Conservation (phyloP, 164 flowering plant species). For the Aristolochia fimbriata region DNA sequence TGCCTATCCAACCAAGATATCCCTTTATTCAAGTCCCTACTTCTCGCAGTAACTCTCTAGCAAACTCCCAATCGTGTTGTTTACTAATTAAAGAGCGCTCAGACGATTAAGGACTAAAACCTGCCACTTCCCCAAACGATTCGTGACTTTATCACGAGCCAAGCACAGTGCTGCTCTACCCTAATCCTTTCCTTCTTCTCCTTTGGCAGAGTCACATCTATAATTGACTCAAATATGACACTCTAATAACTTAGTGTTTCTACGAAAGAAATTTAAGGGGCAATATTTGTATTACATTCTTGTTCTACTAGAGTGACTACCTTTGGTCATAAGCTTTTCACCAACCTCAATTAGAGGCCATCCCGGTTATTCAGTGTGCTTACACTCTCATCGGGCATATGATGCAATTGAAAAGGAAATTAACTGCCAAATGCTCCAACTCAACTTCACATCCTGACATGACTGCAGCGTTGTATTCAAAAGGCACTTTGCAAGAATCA, state of each 20-base stretch:
- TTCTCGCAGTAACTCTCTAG: slow-evolving; percentile 37
- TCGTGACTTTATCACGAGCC: slow-evolving; percentile 74
- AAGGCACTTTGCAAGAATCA: slow-evolving; percentile 52
- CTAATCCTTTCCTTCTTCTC: slow-evolving; percentile 55
- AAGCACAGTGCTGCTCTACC: slow-evolving; percentile 76
- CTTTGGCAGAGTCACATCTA: slow-evolving; percentile 54
- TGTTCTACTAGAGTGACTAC: slow-evolving; percentile 77
- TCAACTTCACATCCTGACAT: slow-evolving; percentile 35
- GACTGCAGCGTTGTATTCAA: slow-evolving; percentile 46
- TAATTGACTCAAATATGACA: slow-evolving; percentile 67
- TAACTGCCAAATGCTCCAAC: slow-evolving; percentile 47
- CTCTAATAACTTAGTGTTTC: slow-evolving; percentile 46
- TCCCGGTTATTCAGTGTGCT: slow-evolving; percentile 55
- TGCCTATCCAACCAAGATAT: slow-evolving; percentile 68
- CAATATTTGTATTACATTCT: slow-evolving; percentile 60
- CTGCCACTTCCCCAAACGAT: slow-evolving; percentile 57
- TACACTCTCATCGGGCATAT: slow-evolving; percentile 77
- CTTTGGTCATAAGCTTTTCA: slow-evolving; percentile 61
- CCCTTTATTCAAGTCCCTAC: slow-evolving; percentile 55
- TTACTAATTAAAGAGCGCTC: slow-evolving; percentile 45
- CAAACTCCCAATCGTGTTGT: slow-evolving; percentile 42
- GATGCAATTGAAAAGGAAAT: slow-evolving; percentile 59
- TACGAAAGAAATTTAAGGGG: slow-evolving; percentile 46
- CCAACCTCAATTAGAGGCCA: slow-evolving; percentile 49
- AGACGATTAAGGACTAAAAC: slow-evolving; percentile 51